These are phyloP conservation scores for Malassezia dermatis DNA, from an alignment of 1,284 basidiomycete genomes.

Conservation along the genomic window DNA sequence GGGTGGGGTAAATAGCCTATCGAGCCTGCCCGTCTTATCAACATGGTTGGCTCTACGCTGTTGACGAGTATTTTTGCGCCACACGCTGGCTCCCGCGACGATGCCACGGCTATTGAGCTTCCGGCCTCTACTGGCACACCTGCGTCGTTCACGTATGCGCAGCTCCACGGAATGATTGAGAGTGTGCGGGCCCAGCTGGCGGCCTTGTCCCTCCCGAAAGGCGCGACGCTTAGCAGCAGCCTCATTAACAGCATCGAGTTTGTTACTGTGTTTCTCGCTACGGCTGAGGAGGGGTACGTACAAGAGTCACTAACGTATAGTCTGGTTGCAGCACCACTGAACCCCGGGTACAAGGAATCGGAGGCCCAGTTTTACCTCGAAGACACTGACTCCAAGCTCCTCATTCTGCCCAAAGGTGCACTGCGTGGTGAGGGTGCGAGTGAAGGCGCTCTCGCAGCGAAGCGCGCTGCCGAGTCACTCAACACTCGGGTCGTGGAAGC, in stretches of 20 bases:
- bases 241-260: constrained; percentile 49
- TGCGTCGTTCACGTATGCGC: constrained; percentile 23
- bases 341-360: constrained; percentile 49
- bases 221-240: constrained; percentile 37
- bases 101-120: constrained; percentile 6
- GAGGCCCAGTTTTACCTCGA: constrained; percentile 49
- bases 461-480: constrained; percentile 27
- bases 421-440: constrained; percentile 1
- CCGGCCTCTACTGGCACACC: constrained; percentile 4
- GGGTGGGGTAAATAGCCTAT: background rate
- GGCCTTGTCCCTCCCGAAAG: constrained; percentile 21
- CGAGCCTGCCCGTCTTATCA: background rate
- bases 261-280: constrained; percentile 48
- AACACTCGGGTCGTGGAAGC: constrained; percentile 41
- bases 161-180: constrained; percentile 25
- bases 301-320: constrained; percentile 18
- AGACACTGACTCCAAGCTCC: constrained; percentile 46
- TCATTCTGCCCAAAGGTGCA: constrained; percentile 41
- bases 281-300: constrained; percentile 36
- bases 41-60: background rate
- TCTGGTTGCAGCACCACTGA: constrained; percentile 50
- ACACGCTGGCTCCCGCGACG: background rate
- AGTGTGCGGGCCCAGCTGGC: constrained; percentile 35
- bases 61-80: background rate
- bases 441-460: constrained; percentile 19